A percentile compares a stretch with the other conserved stretches of the same genome.
Evolutionary conservation across 2,329 filamentous ascomycete genomes (phyloP).

Genomic region (Pseudopithomyces maydicus): DNA sequence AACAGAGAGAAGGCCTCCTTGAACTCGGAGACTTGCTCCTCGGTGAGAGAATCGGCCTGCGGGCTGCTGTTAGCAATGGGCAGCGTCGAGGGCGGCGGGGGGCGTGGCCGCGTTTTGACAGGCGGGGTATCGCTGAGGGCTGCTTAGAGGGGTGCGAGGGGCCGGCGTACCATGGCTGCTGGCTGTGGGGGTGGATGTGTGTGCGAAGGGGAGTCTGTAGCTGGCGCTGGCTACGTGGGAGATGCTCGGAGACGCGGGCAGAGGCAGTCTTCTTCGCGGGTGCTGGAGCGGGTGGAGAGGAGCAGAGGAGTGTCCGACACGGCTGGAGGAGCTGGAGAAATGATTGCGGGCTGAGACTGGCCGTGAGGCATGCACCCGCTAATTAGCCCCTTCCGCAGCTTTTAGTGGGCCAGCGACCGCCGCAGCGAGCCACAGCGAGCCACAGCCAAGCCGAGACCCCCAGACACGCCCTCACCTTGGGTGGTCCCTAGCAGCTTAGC

Average conservation of each 20-base stretch:
- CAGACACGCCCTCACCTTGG: too few relatives aligned
- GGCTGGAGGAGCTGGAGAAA: slow-evolving; percentile 31
- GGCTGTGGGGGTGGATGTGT: slow-evolving; percentile 5
- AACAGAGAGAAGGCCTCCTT: slow-evolving; percentile 99
- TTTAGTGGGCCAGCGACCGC: not conserved
- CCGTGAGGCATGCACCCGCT: slow-evolving; percentile 2
- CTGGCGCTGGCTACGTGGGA: not conserved
- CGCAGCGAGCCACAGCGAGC: not conserved
- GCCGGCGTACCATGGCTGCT: slow-evolving; percentile 44
- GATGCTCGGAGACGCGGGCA: slow-evolving; percentile 6
- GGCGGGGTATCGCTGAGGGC: slow-evolving; percentile 41
- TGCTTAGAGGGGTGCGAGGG: slow-evolving; percentile 22
- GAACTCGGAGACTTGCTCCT: slow-evolving; percentile 99
- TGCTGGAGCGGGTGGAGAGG: slow-evolving; percentile 14
- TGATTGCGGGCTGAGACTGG: slow-evolving; percentile 22
- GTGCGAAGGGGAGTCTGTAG: not conserved
- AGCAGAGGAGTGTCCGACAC: slow-evolving; percentile 30
- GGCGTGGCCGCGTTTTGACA: slow-evolving; percentile 35
- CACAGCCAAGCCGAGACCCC: slow-evolving; percentile 4
- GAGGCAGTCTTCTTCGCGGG: slow-evolving; percentile 2
- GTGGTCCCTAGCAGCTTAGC: too few relatives aligned
- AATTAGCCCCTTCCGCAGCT: slow-evolving; percentile 5
- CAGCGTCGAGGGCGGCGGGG: slow-evolving; percentile 14
- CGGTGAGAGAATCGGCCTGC: slow-evolving; percentile 96
- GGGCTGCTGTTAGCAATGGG: slow-evolving; percentile 26